Conservation (phyloP, 1,284 basidiomycete species). For the Omphalotus olearius region DNA sequence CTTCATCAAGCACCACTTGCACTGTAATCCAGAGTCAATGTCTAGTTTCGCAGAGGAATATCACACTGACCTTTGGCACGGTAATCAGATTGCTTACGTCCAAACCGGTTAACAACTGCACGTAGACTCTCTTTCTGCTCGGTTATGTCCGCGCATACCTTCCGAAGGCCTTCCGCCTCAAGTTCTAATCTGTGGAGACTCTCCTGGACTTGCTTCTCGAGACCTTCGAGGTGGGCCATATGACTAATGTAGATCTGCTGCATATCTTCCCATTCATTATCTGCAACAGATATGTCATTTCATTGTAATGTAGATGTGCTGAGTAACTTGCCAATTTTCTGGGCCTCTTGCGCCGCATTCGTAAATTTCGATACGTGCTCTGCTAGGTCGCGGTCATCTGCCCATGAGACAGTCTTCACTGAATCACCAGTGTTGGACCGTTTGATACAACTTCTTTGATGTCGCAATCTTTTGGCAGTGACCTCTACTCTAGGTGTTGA, state of each 20-base stretch:
- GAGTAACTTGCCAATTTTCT: slow-evolving; percentile 47
- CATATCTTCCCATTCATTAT: slow-evolving; percentile 52
- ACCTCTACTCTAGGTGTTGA: slow-evolving; percentile 3
- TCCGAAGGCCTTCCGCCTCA: slow-evolving; percentile 54
- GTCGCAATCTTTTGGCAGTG: slow-evolving; percentile 30
- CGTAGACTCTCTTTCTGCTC: slow-evolving; percentile 50
- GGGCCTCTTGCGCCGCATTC: slow-evolving; percentile 46
- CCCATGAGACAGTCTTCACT: slow-evolving; percentile 70
- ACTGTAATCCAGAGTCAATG: slow-evolving; percentile 31
- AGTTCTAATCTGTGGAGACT: slow-evolving; percentile 48
- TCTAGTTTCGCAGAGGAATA: neutral
- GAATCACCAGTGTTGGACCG: slow-evolving; percentile 52
- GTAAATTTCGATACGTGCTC: slow-evolving; percentile 54
- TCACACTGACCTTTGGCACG: slow-evolving; percentile 47
- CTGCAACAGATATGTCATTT: slow-evolving; percentile 23
- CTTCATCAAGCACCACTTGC: slow-evolving; percentile 53
- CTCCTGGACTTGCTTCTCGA: slow-evolving; percentile 51
- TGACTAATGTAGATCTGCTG: slow-evolving; percentile 55
- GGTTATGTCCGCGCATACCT: slow-evolving; percentile 49
- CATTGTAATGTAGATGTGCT: neutral
- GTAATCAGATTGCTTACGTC: slow-evolving; percentile 52
- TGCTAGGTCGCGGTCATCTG: slow-evolving; percentile 57
- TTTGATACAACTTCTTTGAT: slow-evolving; percentile 60
- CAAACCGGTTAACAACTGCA: slow-evolving; percentile 48
- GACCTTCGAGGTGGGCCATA: slow-evolving; percentile 48